A percentile compares a stretch with the other conserved stretches of the same genome.
phyloP scores from a whole-genome alignment of 257 asterid genomes.

The Linderniella brevidens region DNA sequence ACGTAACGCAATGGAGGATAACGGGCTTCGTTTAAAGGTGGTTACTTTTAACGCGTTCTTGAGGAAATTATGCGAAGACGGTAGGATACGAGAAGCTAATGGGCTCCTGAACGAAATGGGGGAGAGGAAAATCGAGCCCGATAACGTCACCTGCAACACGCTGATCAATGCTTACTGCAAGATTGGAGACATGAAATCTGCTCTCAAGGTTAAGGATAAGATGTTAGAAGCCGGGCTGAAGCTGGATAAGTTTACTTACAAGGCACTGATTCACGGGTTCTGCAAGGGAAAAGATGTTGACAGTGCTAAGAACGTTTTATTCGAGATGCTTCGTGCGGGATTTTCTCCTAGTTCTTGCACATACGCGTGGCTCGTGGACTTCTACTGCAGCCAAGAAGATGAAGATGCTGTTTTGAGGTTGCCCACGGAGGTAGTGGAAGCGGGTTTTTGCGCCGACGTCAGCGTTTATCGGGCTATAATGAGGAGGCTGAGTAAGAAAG shows the following conservation, averaged over 20 bases:
- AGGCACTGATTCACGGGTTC: conserved; percentile 68
- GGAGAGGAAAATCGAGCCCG: conserved; percentile 49
- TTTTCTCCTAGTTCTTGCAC: conserved; percentile 39
- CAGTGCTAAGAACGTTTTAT: conserved; percentile 40
- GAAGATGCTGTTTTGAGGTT: conserved; percentile 36
- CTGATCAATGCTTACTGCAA: conserved; percentile 78
- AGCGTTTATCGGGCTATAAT: conserved; percentile 56
- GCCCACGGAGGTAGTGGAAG: conserved; percentile 38
- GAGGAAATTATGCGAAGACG: conserved; percentile 65
- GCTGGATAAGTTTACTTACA: conserved; percentile 68
- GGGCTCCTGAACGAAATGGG: conserved; percentile 51
- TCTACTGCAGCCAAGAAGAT: conserved; percentile 29
- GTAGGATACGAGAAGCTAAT: conserved; percentile 56
- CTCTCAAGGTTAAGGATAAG: conserved; percentile 42
- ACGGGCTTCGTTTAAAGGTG: conserved; percentile 45
- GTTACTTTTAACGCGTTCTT: conserved; percentile 74
- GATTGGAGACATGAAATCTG: conserved; percentile 68
- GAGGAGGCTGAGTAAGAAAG: conserved; percentile 53
- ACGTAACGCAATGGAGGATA: conserved; percentile 47
- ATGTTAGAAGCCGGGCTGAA: conserved; percentile 66
- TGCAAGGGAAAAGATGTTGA: conserved; percentile 41
- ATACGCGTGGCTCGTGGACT: conserved; percentile 63
- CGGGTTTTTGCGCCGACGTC: conserved; percentile 52
- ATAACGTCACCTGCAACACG: conserved; percentile 71
- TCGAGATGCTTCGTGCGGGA: conserved; percentile 48